Evolutionary conservation across 768 basidiomycete species (phyloP).

Genomic region (Kwoniella bestiolae): DNA sequence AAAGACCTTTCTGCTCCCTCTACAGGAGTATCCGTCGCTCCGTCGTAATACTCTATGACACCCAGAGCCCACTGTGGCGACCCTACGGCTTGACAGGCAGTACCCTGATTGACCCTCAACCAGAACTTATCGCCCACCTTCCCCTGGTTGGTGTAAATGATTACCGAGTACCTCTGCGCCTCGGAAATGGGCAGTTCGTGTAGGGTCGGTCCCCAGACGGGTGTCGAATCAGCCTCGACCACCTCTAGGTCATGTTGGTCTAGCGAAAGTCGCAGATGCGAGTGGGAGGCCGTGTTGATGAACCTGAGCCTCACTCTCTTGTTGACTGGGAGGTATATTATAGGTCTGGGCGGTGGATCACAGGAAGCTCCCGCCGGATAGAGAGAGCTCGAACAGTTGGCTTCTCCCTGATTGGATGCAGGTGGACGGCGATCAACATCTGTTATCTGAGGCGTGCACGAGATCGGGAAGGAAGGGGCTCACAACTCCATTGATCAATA

Average conservation of each 20-base stretch:
- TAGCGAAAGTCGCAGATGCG: conserved; percentile 14
- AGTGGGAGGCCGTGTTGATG: conserved; percentile 24
- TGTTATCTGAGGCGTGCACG: neutral
- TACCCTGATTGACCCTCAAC: conserved; percentile 10
- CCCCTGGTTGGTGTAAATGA: conserved; percentile 35
- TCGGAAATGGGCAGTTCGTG: conserved; percentile 30
- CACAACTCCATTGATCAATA: conserved; percentile 37
- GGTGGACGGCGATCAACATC: neutral
- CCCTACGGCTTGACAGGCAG: neutral
- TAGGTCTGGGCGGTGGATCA: conserved; percentile 9
- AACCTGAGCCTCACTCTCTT: conserved; percentile 27
- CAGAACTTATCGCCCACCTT: conserved; percentile 29
- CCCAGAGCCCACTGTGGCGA: conserved; percentile 19
- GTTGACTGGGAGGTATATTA: conserved; percentile 20
- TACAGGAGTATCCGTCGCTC: too few species aligned
- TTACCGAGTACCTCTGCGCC: conserved; percentile 37
- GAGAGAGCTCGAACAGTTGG: conserved; percentile 19
- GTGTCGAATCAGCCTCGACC: conserved; percentile 38
- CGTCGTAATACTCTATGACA: conserved; percentile 23
- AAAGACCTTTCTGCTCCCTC: neutral
- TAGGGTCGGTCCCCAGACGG: conserved; percentile 21
- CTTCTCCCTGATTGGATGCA: conserved; percentile 6
- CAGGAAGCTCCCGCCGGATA: conserved; percentile 2
- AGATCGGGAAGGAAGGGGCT: neutral
- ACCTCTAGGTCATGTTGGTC: conserved; percentile 22